Percentiles rank a stretch among this genome's conserved stretches.
phyloP scores from a whole-genome alignment of 139 green algal genomes.

The Yamagishiella unicocca region DNA sequence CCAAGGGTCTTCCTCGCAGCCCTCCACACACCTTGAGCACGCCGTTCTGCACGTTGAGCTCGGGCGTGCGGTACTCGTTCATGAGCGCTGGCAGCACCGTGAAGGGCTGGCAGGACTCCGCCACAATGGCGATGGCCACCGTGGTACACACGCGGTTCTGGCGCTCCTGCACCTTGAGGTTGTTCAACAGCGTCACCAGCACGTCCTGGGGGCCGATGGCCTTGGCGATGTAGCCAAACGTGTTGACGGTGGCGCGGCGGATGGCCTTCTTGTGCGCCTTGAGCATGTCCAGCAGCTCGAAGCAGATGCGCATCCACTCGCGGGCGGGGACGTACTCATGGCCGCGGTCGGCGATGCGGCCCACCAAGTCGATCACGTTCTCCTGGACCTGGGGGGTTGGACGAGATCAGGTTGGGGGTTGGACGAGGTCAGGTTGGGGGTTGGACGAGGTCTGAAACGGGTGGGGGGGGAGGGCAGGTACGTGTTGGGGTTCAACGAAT shows the following conservation, averaged over 20 bases:
- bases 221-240: conserved; percentile 99
- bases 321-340: conserved; percentile 96
- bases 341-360: conserved; percentile 96
- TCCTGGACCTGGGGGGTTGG: conserved; percentile 84
- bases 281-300: conserved; percentile 99
- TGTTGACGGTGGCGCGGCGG: conserved; percentile 97
- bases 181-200: conserved; percentile 99
- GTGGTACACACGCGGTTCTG: conserved; percentile 99
- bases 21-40: conserved; percentile 93
- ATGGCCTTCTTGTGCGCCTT: conserved; percentile 97
- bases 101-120: conserved; percentile 98
- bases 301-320: conserved; percentile 99
- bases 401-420: background rate
- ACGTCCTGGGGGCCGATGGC: conserved; percentile 98
- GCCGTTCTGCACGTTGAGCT: conserved; percentile 99
- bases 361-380: conserved; percentile 98
- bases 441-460: too few species aligned
- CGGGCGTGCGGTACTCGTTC: conserved; percentile 98
- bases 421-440: background rate
- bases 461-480: background rate
- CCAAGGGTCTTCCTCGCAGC: too few species aligned
- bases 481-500: too few species aligned
- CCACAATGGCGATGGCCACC: conserved; percentile 99
- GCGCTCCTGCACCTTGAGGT: conserved; percentile 99
- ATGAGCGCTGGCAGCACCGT: conserved; percentile 99